Conservation (phyloP, 2,329 filamentous ascomycete genomes). For the Lasiodiplodia citricola region DNA sequence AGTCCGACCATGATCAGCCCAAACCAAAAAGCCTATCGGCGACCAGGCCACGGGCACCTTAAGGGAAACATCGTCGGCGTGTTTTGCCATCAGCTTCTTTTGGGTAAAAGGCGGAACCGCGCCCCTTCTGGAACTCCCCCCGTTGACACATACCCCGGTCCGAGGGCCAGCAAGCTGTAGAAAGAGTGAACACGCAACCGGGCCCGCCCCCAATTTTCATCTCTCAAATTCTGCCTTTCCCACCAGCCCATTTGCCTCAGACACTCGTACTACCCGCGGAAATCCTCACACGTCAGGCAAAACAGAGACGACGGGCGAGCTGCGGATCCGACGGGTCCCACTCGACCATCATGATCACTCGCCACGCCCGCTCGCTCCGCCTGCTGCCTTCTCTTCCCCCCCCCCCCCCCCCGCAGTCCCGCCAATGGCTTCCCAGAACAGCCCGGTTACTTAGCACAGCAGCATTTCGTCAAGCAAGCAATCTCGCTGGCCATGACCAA, state of each 20-base stretch:
- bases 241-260: slow-evolving; percentile 4
- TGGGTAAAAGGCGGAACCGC: slow-evolving; percentile 3
- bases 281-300: neutral
- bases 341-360: slow-evolving; percentile 10
- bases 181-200: slow-evolving; percentile 13
- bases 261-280: neutral
- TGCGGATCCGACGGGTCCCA: slow-evolving; percentile 8
- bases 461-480: neutral
- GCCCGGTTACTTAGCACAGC: slow-evolving; percentile 6
- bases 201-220: slow-evolving; percentile 19
- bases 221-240: slow-evolving; percentile 9
- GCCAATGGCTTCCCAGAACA: neutral
- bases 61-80: slow-evolving; percentile 2
- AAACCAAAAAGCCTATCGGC: slow-evolving; percentile 19
- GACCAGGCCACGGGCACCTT: neutral
- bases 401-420: neutral
- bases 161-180: neutral
- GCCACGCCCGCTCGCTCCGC: neutral
- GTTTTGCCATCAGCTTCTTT: neutral
- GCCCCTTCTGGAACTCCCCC: slow-evolving; percentile 16
- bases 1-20: slow-evolving; percentile 10
- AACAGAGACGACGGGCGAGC: neutral
- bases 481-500: neutral
- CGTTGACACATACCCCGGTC: slow-evolving; percentile 2
- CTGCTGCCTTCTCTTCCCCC: slow-evolving; percentile 1